Evolutionary conservation across 805 yeast species (phyloP), one percentile per base, ranked within the genome.

Genomic region (Candida berthetii): DNA sequence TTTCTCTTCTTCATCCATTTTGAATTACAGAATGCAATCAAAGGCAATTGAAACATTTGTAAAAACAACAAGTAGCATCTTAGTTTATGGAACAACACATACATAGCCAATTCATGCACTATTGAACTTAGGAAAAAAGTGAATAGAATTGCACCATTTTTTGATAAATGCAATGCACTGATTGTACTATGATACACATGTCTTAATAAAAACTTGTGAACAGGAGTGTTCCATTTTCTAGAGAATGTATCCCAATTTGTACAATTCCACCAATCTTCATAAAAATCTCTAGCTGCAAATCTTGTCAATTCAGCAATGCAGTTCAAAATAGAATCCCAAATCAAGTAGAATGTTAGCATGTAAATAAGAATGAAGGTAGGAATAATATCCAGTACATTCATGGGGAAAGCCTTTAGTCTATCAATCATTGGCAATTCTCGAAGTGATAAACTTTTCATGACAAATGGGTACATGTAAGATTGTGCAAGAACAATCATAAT

Each of bases 181-280:
- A 91, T 85, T 9, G 93, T 79, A 20, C 95, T 81, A 58, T 90
- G 96, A 61, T 93, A 95, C 3, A 93, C 98, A 58, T 95, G 99
- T 49, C 98, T 75, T 36, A 90, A 67, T 44, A 93, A 66, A 51
- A 93, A 93, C 54, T 79, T 76, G 60, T 93, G 96, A 18, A 93
- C 98, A 0, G 98, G 96, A 9, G 77, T 75, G 59, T 93, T 93
- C 99, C 99, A 95, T 47, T 85, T 80, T 48, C 97, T 72, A 10
- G 96, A 83, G 60, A 86, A 93, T 57, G 90, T 90, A 43, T 85
- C 85, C 96, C 97, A 93, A 34, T 87, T 84, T 16, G 83, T 78
- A 46, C 95, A 85, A 52, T 90, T 87, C 99, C 99, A 93, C 99
- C 99, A 95, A 35, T 88, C 85, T 3, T 95, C 91, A 57, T 95